Percentiles rank a stretch among this genome's conserved stretches.
phyloP scores from a whole-genome alignment of 805 yeast genomes.

The Metschnikowia colocasiae region DNA sequence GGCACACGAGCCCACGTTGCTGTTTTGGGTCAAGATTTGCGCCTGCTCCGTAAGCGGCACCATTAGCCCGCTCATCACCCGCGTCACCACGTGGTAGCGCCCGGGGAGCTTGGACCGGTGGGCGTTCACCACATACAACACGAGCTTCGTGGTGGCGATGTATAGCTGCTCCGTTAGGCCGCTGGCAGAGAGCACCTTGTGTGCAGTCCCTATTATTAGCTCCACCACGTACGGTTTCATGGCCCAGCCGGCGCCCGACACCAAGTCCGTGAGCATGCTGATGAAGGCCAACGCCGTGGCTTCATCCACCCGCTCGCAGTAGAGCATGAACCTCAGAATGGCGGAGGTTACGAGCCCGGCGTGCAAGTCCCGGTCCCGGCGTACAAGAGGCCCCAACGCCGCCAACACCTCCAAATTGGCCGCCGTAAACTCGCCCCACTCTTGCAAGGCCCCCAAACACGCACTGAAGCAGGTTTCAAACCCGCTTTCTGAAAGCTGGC shows the following conservation, averaged over 20 bases:
- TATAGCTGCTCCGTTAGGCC: conserved; percentile 23
- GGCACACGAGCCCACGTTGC: conserved; percentile 25
- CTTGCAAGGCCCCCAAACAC: conserved; percentile 18
- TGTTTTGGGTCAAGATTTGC: not conserved
- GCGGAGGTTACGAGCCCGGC: conserved; percentile 22
- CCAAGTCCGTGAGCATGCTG: conserved; percentile 32
- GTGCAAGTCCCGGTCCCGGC: conserved; percentile 12
- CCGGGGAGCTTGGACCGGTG: conserved; percentile 69
- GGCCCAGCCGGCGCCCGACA: conserved; percentile 52
- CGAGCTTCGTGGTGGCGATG: conserved; percentile 39
- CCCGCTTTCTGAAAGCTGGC: conserved; percentile 1
- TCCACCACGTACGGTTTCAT: conserved; percentile 68
- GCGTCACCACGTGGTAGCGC: conserved; percentile 65
- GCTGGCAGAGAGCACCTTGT: conserved; percentile 20
- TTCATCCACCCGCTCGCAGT: conserved; percentile 8
- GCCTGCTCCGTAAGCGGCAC: conserved; percentile 36
- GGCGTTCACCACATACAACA: conserved; percentile 59
- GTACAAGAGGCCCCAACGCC: conserved; percentile 15
- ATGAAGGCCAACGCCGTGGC: conserved; percentile 14
- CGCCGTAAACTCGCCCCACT: conserved; percentile 10
- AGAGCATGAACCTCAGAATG: conserved; percentile 24
- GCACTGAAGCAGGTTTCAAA: conserved; percentile 16
- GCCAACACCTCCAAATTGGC: conserved; percentile 22
- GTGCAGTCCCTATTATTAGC: conserved; percentile 40
- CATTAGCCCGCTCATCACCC: conserved; percentile 49